These are phyloP conservation scores for Phytophthora kernoviae DNA, from an alignment of 352 stramenopile genomes.

Conservation along the genomic window DNA sequence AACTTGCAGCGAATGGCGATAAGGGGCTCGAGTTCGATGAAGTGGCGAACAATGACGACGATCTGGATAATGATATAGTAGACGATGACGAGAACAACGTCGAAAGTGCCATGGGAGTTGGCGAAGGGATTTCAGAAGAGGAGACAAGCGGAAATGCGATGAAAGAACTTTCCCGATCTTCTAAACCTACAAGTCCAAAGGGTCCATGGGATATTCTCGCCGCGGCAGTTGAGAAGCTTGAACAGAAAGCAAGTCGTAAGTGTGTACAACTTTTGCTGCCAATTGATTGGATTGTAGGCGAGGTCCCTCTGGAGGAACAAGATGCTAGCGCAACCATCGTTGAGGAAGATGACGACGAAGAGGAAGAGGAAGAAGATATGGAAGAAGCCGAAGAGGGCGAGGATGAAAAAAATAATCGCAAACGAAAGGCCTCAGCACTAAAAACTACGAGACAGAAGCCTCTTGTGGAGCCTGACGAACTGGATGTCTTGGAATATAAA, in stretches of 20 bases:
- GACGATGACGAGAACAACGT: conserved; percentile 1
- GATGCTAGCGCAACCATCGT: conserved; percentile 14
- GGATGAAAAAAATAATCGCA: conserved; percentile 20
- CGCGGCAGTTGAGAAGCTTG: conserved; percentile 53
- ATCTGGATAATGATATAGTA: conserved; percentile 10
- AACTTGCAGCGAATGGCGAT: background rate
- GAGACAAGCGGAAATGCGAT: background rate
- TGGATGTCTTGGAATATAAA: conserved; percentile 30
- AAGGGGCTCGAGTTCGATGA: conserved; percentile 1
- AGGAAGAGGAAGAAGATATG: conserved; percentile 47
- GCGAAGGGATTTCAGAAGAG: conserved; percentile 6
- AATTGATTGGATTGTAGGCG: conserved; percentile 65
- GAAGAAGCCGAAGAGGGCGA: conserved; percentile 33
- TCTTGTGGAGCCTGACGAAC: conserved; percentile 39
- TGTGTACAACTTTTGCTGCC: conserved; percentile 60
- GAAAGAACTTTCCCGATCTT: background rate
- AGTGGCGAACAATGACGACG: conserved; percentile 5
- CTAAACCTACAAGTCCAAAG: background rate
- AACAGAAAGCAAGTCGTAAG: conserved; percentile 69
- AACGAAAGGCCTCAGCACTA: conserved; percentile 9
- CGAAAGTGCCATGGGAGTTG: background rate
- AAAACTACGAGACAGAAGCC: conserved; percentile 22
- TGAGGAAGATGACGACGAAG: conserved; percentile 44
- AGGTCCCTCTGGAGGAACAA: conserved; percentile 52
- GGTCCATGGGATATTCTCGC: conserved; percentile 44